Percentiles rank a stretch among this genome's conserved stretches.
These are phyloP conservation scores for Penicillium rolfsii DNA, from an alignment of 2,329 filamentous ascomycete species.

Conservation along the genomic window DNA sequence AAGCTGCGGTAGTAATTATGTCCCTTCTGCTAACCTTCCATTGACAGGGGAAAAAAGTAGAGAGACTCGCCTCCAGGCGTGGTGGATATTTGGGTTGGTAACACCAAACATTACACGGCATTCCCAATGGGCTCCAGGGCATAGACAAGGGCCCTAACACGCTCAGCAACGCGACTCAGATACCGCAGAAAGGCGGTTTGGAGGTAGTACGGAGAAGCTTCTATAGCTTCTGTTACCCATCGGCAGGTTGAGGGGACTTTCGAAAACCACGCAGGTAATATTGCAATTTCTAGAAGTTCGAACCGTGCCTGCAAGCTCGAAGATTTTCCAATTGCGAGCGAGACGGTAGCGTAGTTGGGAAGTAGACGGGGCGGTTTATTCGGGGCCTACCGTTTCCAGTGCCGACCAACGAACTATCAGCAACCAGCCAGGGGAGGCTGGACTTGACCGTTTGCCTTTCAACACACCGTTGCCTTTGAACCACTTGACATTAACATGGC, in stretches of 20 bases:
- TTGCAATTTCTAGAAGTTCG: slow-evolving; percentile 28
- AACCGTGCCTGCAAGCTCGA: neutral
- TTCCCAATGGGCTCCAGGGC: slow-evolving; percentile 10
- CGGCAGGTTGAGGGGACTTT: slow-evolving; percentile 7
- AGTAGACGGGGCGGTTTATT: neutral
- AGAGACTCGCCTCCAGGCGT: neutral
- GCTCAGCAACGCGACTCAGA: neutral
- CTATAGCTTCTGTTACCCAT: slow-evolving; percentile 26
- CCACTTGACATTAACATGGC: neutral
- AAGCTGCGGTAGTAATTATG: neutral
- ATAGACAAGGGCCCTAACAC: slow-evolving; percentile 6
- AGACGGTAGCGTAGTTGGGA: slow-evolving; percentile 1
- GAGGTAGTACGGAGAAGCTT: slow-evolving; percentile 19
- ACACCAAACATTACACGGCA: slow-evolving; percentile 11
- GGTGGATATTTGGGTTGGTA: slow-evolving; percentile 5
- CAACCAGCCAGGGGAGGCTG: neutral
- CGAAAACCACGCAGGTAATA: slow-evolving; percentile 17
- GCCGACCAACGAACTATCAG: neutral
- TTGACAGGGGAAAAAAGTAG: neutral
- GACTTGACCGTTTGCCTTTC: neutral
- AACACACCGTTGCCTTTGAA: too few relatives aligned
- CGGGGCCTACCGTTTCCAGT: neutral
- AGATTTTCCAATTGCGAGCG: slow-evolving; percentile 5
- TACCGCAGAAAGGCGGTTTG: neutral
- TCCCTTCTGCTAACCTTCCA: neutral